A percentile compares a stretch with the other conserved stretches of the same genome.
phyloP scores from a whole-genome alignment of 1,284 basidiomycete species.

The Marasmius oreades region DNA sequence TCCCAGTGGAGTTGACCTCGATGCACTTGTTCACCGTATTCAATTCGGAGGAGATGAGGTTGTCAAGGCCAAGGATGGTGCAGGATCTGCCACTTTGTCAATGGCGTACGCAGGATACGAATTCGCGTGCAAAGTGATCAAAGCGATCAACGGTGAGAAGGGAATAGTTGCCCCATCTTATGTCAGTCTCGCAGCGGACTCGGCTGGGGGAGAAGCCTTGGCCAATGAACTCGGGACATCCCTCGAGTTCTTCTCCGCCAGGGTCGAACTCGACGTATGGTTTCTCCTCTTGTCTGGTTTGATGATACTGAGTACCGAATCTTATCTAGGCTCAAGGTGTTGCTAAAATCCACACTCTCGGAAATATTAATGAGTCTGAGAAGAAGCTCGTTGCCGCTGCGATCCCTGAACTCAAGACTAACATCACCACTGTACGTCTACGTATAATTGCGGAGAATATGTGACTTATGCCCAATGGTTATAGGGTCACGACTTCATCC shows the following conservation, averaged over 20 bases:
- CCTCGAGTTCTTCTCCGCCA: slow-evolving; percentile 61
- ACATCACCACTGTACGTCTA: slow-evolving; percentile 37
- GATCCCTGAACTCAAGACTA: slow-evolving; percentile 61
- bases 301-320: slow-evolving; percentile 3
- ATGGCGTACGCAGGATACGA: slow-evolving; percentile 95
- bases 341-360: slow-evolving; percentile 62
- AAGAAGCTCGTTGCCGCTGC: slow-evolving; percentile 59
- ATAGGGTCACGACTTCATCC: not conserved
- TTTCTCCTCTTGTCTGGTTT: slow-evolving; percentile 7
- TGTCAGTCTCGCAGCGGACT: slow-evolving; percentile 40
- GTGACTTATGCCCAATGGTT: not conserved
- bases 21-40: slow-evolving; percentile 78
- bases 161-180: slow-evolving; percentile 83
- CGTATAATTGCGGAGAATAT: not conserved
- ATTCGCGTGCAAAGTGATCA: slow-evolving; percentile 81
- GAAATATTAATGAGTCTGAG: slow-evolving; percentile 59
- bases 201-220: not conserved
- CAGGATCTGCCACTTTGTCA: slow-evolving; percentile 85
- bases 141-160: slow-evolving; percentile 86
- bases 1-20: slow-evolving; percentile 64
- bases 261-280: slow-evolving; percentile 65
- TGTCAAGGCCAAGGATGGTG: slow-evolving; percentile 87
- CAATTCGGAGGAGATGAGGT: slow-evolving; percentile 94
- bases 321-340: slow-evolving; percentile 56
- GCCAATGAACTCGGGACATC: not conserved